Conservation (phyloP, 176 grass and related monocot genomes). For the Chrysopogon serrulatus region DNA sequence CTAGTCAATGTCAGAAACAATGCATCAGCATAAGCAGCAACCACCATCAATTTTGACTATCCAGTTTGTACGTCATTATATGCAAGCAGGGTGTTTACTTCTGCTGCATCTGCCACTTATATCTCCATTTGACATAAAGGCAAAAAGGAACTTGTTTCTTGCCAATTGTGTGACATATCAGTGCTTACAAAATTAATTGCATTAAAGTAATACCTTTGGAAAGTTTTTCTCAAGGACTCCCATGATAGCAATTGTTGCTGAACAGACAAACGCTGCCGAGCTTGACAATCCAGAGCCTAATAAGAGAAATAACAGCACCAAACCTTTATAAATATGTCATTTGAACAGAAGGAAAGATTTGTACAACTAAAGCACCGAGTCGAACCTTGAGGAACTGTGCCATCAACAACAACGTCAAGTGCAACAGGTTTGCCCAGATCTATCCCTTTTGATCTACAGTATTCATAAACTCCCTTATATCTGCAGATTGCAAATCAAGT, state of each 20-base stretch:
- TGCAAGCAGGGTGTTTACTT: neutral
- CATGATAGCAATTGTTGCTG: slow-evolving; percentile 93
- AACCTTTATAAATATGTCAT: neutral
- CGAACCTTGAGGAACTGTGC: slow-evolving; percentile 86
- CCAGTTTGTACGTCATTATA: neutral
- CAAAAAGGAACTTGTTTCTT: neutral
- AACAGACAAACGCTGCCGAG: slow-evolving; percentile 98
- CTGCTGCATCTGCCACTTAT: neutral
- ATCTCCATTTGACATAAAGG: neutral
- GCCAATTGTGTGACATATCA: neutral
- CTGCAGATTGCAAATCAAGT: slow-evolving; percentile 35
- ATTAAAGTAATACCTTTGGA: slow-evolving; percentile 60
- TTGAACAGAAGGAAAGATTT: slow-evolving; percentile 1
- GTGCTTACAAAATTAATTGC: neutral
- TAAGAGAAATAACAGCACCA: neutral
- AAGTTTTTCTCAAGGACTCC: slow-evolving; percentile 72
- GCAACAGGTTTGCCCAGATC: slow-evolving; percentile 58
- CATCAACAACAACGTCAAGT: slow-evolving; percentile 84
- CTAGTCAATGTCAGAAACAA: neutral
- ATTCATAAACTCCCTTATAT: slow-evolving; percentile 90
- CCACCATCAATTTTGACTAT: neutral
- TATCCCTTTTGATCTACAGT: slow-evolving; percentile 64
- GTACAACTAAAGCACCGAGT: neutral
- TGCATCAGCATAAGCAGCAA: neutral
- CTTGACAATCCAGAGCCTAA: slow-evolving; percentile 93